Base-by-base conservation (phyloP, 441 rosid genomes). In the Omphalea diandra region DNA sequence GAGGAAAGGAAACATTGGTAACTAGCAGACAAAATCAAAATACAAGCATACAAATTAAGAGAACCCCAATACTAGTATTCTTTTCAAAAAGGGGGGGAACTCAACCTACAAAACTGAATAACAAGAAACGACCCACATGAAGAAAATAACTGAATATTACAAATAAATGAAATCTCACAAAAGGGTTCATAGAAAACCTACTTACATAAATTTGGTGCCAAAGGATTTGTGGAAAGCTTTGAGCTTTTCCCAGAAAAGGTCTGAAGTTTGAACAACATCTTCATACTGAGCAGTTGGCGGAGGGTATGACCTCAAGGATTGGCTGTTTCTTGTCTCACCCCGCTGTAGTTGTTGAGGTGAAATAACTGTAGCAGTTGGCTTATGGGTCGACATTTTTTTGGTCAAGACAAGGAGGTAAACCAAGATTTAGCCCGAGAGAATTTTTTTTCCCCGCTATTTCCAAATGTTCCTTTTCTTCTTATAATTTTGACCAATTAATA, bases 191-290 rank as follows among this genome's bases (percentile, higher is more conserved):
- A 3, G 56, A 61, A 50, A 31, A 66, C 36, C 56, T 43, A 69
- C 90, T 79, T 47, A 89, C 98, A 75, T 79, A 80, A 90, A 81
- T 70, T 83, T 84, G 67, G 80, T 69, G 58, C 81, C 87, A 65
- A 79, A 72, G 1, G 82, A 77, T 29, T 68, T 72, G 60, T 84
- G 88, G 44, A 88, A 82, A 79, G 83, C 81, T 57, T 62, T 68
- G 68, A 94, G 88, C 81, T 85, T 87, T 68, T 83, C 89, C 89
- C 86, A 83, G 83, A 91, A 94, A 81, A 89, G 90, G 56, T 76
- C 84, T 4, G 93, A 67, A 76, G 69, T 85, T 64, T 77, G 90
- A 72, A 79, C 79, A 75, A 89, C 80, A 68, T 89, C 91, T 49
- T 91, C 82, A 56, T 80, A 87, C 55, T 69, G 79, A 70, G 80